Base-by-base conservation (phyloP, 805 yeast species). In the Candida stauntonica region DNA sequence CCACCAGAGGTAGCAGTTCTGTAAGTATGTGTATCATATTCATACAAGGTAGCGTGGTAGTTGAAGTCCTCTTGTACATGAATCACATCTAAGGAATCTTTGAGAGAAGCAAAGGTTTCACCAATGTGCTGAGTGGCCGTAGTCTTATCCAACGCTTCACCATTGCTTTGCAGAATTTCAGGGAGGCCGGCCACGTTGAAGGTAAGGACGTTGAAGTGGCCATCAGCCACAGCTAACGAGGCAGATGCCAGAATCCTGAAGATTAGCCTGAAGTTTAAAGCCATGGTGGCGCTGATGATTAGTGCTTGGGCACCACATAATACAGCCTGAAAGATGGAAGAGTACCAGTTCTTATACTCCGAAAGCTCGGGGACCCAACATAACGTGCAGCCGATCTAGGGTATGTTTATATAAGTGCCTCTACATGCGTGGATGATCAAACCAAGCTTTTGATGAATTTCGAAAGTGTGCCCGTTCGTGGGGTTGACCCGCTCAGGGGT, bases 31-130 rank as follows among this genome's bases (percentile, higher is more conserved):
- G 33, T 19, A 17, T 40, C 44, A 28, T 40, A 40, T 26, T 32
- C 33, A 35, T 40, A 40, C 27, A 40, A 30, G 1, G 34, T 36
- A 13, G 38, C 35, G 17, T 40, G 44, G 34, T 40, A 40, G 31
- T 40, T 40, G 44, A 40, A 40, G 35, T 40, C 44, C 21, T 40
- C 44, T 21, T 40, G 40, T 14, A 40, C 40, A 18, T 40, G 39
- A 24, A 40, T 40, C 2, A 40, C 26, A 17, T 36, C 44, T n/a
- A 40, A 30, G 2, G 29, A 15, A 11, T 26, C 35, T 17, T 28
- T 19, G 17, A 29, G 7, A 5, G 30, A 8, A 5, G 37, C 24
- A 20, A 40, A 36, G 11, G 17, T 28, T 23, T 35, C 23, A 7
- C 44, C 44, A 29, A 40, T 40, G 21, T 28, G 7, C 24, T 36